Evolutionary conservation across 2,329 filamentous ascomycete species (phyloP), one percentile per base, ranked within the genome.

Genomic region (Penicillium sp.): DNA sequence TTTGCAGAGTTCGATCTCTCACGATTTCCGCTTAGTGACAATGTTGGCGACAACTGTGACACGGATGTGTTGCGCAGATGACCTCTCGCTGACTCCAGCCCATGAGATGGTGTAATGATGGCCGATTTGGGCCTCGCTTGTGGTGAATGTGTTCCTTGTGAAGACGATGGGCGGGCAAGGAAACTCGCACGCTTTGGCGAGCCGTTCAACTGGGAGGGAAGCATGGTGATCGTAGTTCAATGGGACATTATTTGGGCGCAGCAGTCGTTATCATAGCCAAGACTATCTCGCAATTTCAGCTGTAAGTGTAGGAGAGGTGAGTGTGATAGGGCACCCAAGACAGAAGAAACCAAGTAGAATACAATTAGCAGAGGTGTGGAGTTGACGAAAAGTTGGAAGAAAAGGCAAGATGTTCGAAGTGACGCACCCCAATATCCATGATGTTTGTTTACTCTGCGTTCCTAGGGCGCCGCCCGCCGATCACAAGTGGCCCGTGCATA

Each of bases 121-220:
- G 86, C 84, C 3, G 92, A 96, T 71, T 91, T 92, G 10, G 91
- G 90, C 65, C 91, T 79, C 36, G 64, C 33, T 40, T 69, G 61
- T 58, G 63, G 61, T 34, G 70, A 66, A 38, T 68, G 67, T 5
- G 85, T 81, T 49, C 79, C 82, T 41, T 88, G 83, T 33, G 90
- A 89, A 23, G 87, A 82, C 16, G 89, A 65, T 43, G 65, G 85
- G 70, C 91, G 84, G 59, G 83, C 81, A 72, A 96, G 95, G 16
- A 90, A 89, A 76, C 91, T 93, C 72, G 86, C 89, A 68, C 91
- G 87, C 79, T 87, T 90, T 72, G 88, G 84, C 65, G 87, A 84
- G 74, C 84, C 84, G 73, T 81, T 84, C 67, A 82, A 79, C 61
- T 82, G 79, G 72, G 82, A 82, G 54, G 77, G 79, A 69, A 80